Conservation (phyloP, 2,329 filamentous ascomycete genomes). For the Colletotrichum spinosum region DNA sequence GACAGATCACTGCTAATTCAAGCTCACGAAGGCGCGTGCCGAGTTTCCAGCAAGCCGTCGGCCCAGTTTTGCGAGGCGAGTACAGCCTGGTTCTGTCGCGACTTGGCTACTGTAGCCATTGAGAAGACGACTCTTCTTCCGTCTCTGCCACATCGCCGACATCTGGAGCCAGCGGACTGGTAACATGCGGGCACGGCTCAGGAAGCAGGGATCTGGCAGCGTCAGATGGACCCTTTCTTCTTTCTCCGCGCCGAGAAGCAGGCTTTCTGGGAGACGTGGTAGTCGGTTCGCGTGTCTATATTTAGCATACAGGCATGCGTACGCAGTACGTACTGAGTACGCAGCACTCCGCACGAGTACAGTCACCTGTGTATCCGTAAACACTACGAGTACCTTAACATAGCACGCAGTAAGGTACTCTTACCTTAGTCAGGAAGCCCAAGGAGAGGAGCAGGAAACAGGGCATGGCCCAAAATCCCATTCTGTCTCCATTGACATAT, state of each 20-base stretch:
- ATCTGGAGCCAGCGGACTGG: constrained; percentile 8
- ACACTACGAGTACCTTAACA: too few species aligned
- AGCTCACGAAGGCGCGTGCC: too few species aligned
- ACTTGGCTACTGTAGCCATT: constrained; percentile 8
- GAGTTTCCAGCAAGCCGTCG: not conserved
- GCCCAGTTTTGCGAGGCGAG: constrained; percentile 4
- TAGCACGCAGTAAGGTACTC: too few species aligned
- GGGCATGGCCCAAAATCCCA: not conserved
- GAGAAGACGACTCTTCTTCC: not conserved
- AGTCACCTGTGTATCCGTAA: too few species aligned
- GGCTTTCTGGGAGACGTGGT: constrained; percentile 9
- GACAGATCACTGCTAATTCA: too few species aligned
- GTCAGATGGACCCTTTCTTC: constrained; percentile 9
- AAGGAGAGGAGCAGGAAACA: too few species aligned
- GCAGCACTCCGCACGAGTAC: too few species aligned
- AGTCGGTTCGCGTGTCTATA: too few species aligned
- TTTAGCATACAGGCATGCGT: too few species aligned
- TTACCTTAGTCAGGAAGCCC: too few species aligned
- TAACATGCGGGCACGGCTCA: constrained; percentile 4
- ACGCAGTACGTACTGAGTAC: too few species aligned
- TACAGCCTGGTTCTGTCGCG: constrained; percentile 3
- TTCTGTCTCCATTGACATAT: constrained; percentile 10
- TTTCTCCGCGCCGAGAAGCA: constrained; percentile 11
- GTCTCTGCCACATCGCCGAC: not conserved
- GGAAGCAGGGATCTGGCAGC: constrained; percentile 3